These are phyloP conservation scores for Pelargonium hybrid DNA, from an alignment of 441 rosid genomes.

Conservation along the genomic window DNA sequence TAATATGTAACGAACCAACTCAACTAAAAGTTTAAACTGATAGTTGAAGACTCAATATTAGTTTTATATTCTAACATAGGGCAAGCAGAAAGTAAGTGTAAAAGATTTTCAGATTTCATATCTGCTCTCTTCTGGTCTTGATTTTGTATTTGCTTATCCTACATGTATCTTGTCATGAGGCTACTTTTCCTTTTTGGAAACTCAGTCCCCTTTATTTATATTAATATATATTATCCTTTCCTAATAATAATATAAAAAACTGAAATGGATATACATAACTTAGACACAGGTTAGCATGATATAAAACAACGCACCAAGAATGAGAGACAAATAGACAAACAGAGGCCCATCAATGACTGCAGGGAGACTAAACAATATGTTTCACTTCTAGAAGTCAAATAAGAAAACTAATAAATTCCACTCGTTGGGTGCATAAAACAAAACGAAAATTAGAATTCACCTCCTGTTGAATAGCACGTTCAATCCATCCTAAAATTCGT, in stretches of 20 bases:
- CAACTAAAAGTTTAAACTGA: too few relatives aligned
- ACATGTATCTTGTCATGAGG: too few relatives aligned
- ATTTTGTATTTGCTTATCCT: too few relatives aligned
- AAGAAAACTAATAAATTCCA: neutral
- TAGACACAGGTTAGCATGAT: neutral
- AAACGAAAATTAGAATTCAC: slow-evolving; percentile 26
- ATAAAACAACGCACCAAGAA: neutral
- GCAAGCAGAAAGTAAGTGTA: too few relatives aligned
- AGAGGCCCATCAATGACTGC: neutral
- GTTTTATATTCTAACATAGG: too few relatives aligned
- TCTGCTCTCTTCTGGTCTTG: too few relatives aligned
- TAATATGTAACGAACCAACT: too few relatives aligned
- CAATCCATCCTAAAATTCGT: slow-evolving; percentile 88
- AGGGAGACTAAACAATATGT: slow-evolving; percentile 1
- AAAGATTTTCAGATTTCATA: neutral
- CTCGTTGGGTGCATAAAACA: neutral
- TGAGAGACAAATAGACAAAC: neutral
- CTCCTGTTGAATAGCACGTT: slow-evolving; percentile 94
- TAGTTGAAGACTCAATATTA: too few relatives aligned
- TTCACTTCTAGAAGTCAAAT: slow-evolving; percentile 5
- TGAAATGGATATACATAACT: neutral
- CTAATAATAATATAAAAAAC: neutral
- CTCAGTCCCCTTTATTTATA: too few relatives aligned
- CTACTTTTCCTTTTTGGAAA: too few relatives aligned
- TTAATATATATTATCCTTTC: too few relatives aligned